Evolutionary conservation across 2,329 filamentous ascomycete species (phyloP).

Genomic region (Aspergillus uvarum): DNA sequence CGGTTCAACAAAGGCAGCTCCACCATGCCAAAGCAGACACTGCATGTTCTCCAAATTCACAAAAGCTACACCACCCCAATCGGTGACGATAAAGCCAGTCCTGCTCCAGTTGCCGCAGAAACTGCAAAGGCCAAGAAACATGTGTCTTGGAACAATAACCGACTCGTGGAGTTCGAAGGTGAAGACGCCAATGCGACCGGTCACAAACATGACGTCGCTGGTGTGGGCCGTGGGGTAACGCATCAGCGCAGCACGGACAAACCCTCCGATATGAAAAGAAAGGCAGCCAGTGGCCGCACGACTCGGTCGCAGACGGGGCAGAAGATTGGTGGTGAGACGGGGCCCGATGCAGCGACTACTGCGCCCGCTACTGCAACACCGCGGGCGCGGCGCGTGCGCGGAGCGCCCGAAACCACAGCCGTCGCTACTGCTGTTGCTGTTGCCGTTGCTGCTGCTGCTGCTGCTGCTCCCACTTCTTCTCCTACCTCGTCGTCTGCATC

Average conservation of each 20-base stretch:
- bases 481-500: constrained; percentile 19
- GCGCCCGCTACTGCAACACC: constrained; percentile 27
- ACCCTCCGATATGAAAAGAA: constrained; percentile 22
- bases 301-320: constrained; percentile 24
- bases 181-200: constrained; percentile 16
- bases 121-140: constrained; percentile 25
- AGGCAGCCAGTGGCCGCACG: constrained; percentile 24
- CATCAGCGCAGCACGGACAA: constrained; percentile 19
- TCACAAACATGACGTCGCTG: constrained; percentile 20
- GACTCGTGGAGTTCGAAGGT: constrained; percentile 38
- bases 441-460: neutral
- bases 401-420: constrained; percentile 22
- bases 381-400: constrained; percentile 32
- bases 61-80: neutral
- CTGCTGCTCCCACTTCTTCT: constrained; percentile 9
- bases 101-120: constrained; percentile 5
- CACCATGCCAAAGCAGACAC: constrained; percentile 32
- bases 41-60: constrained; percentile 13
- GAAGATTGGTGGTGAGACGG: constrained; percentile 21
- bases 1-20: constrained; percentile 43
- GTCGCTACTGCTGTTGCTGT: constrained; percentile 15
- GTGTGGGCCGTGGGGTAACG: neutral
- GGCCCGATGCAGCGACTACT: constrained; percentile 21
- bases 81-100: constrained; percentile 9
- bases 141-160: constrained; percentile 41